phyloP scores from a whole-genome alignment of 2,329 filamentous ascomycete species.

The Aspergillus fijiensis region DNA sequence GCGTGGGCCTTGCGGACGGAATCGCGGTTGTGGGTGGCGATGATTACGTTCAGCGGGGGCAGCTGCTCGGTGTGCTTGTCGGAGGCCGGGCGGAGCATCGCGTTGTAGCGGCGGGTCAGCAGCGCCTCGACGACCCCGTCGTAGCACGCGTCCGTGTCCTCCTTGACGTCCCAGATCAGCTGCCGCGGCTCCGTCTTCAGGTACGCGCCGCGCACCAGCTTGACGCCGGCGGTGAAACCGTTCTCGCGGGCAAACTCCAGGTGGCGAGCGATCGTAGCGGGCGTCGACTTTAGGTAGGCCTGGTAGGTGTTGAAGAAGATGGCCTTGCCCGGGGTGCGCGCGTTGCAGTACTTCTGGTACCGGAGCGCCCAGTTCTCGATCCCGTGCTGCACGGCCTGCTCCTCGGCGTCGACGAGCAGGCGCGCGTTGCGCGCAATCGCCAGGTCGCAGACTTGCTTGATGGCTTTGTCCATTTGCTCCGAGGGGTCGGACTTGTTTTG shows the following conservation, averaged over 20 bases:
- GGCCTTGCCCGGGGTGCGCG: constrained; percentile 42
- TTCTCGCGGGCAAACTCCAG: constrained; percentile 47
- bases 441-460: constrained; percentile 46
- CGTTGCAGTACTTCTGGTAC: constrained; percentile 55
- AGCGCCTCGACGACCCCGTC: constrained; percentile 57
- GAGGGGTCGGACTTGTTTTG: constrained; percentile 52
- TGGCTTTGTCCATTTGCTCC: constrained; percentile 41
- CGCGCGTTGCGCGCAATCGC: constrained; percentile 46
- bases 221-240: constrained; percentile 53
- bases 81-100: constrained; percentile 49
- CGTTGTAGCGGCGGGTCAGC: constrained; percentile 59
- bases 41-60: constrained; percentile 52
- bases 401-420: constrained; percentile 56
- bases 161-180: constrained; percentile 49
- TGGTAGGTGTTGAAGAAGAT: constrained; percentile 59
- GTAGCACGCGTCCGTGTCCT: constrained; percentile 53
- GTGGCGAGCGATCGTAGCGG: constrained; percentile 47
- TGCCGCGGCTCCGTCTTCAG: constrained; percentile 50
- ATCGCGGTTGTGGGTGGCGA: constrained; percentile 60
- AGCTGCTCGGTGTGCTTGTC: constrained; percentile 39
- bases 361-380: constrained; percentile 56
- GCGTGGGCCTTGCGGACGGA: constrained; percentile 54
- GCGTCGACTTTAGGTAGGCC: constrained; percentile 53
- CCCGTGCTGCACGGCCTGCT: constrained; percentile 51
- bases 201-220: constrained; percentile 56